Base-by-base conservation (phyloP, 2,329 filamentous ascomycete species). In the Pseudogymnoascus sp. region DNA sequence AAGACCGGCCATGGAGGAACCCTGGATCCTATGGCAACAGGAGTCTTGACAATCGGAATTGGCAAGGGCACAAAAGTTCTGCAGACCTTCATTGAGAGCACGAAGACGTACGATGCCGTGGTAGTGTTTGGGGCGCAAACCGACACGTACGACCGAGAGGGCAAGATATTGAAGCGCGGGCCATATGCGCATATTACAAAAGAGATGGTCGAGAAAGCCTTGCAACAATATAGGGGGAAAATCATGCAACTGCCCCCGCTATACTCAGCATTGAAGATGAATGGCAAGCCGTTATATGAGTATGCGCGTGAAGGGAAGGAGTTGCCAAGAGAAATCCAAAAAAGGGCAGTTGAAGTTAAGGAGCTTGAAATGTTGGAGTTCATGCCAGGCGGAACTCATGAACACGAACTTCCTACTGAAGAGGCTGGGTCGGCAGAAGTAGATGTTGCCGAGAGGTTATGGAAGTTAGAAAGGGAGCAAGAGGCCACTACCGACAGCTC, bases 1-100 rank as follows among this genome's bases (percentile, higher is more conserved):
- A 99, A 97, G 79, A 90, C 97, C 71, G 94, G 94, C 35, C 94
- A 99, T 77, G 94, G 94, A 64, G 94, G 94, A 44, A 99, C 94
- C 1, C 83, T 99, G 15, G 94, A 99, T 72, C 94, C 94, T 27
- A 82, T 97, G 70, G 94, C 94, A 7, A 96, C 92, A 1, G 94
- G 94, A 51, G 90, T 99, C 25, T 82, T 99, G 59, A 92, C 97
- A 66, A 81, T 94, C 5, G 94, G 93, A 62, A 81, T 97, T 60
- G 94, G 93, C 36, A 86, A 83, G 63, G 94, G 91, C 39, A 99
- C 94, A 62, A 99, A 97, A 75, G 79, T 83, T 12, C 82, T 99
- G 1, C 79, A 84, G 41, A 79, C 85, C 36, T 97, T 97, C 73
- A 80, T 97, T 48, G 81, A 84, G 61, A 97, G 94, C 79, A 95